These are phyloP conservation scores for Phytophthora europaea DNA, from an alignment of 352 stramenopile species.

Conservation along the genomic window DNA sequence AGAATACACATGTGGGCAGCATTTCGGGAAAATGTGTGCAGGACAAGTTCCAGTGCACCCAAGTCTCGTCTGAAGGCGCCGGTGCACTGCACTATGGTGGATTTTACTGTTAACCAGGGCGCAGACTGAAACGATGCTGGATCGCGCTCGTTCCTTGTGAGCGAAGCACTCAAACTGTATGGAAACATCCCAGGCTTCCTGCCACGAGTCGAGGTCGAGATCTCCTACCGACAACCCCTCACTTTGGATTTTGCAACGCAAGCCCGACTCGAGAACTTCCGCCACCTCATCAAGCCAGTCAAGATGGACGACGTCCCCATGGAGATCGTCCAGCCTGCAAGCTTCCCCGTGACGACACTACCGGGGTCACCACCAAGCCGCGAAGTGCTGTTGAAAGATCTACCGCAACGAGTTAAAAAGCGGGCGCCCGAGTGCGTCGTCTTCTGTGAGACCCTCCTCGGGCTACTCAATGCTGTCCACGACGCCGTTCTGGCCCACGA, in stretches of 20 bases:
- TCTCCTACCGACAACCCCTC: neutral
- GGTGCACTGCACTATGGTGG: neutral
- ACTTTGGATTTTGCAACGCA: constrained; percentile 6
- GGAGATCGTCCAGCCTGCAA: neutral
- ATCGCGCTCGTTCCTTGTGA: neutral
- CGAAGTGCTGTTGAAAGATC: neutral
- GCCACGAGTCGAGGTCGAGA: neutral
- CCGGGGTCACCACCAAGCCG: constrained; percentile 1
- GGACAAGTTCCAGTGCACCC: neutral
- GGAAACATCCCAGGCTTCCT: too few relatives aligned
- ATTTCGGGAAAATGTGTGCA: constrained; percentile 1
- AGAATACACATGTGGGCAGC: neutral
- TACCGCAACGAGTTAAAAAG: neutral
- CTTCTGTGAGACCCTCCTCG: neutral
- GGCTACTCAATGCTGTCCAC: constrained; percentile 1
- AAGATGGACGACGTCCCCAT: constrained; percentile 9
- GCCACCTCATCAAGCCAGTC: neutral
- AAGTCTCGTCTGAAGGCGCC: neutral
- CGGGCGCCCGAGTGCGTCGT: constrained; percentile 3
- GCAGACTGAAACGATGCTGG: neutral
- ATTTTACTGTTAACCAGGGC: neutral
- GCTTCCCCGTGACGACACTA: constrained; percentile 9
- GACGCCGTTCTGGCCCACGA: constrained; percentile 5
- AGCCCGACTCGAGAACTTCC: neutral
- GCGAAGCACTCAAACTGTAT: too few relatives aligned